Conservation (phyloP, 2,329 filamentous ascomycete genomes). For the Parastagonospora avenae region DNA sequence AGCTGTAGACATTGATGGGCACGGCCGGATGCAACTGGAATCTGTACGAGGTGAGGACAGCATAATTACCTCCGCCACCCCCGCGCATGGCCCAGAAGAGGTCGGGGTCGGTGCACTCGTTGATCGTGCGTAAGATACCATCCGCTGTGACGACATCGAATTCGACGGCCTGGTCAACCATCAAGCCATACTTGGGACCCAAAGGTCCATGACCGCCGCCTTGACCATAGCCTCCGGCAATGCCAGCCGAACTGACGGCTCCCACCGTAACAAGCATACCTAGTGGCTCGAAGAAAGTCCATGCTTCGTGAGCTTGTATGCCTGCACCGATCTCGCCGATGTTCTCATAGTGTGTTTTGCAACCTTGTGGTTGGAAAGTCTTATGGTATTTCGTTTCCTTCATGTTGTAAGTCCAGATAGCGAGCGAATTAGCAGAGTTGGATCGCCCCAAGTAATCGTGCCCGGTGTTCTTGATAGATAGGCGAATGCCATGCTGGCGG, state of each 20-base stretch:
- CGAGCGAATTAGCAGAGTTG: constrained; percentile 39
- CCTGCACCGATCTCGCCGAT: constrained; percentile 43
- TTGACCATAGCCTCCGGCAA: constrained; percentile 50
- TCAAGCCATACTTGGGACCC: constrained; percentile 51
- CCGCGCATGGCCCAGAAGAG: constrained; percentile 47
- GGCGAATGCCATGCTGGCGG: constrained; percentile 35
- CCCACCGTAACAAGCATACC: constrained; percentile 44
- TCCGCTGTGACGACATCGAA: constrained; percentile 44
- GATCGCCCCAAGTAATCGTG: constrained; percentile 46
- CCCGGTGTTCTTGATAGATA: constrained; percentile 46
- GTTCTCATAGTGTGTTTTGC: constrained; percentile 34
- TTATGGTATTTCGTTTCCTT: constrained; percentile 36
- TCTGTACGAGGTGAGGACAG: constrained; percentile 43
- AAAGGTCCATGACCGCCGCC: constrained; percentile 63
- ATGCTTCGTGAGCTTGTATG: constrained; percentile 42
- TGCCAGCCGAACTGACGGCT: constrained; percentile 54
- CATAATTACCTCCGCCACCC: constrained; percentile 44
- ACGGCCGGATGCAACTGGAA: constrained; percentile 43
- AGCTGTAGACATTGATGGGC: constrained; percentile 44
- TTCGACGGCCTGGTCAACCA: constrained; percentile 45
- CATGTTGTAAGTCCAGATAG: constrained; percentile 45
- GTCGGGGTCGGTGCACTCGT: constrained; percentile 41
- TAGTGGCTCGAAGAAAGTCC: constrained; percentile 41
- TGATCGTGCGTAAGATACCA: constrained; percentile 36
- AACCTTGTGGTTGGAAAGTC: constrained; percentile 29